Conservation (phyloP, 495 filamentous ascomycete genomes). For the Aspergillus biplanus region DNA sequence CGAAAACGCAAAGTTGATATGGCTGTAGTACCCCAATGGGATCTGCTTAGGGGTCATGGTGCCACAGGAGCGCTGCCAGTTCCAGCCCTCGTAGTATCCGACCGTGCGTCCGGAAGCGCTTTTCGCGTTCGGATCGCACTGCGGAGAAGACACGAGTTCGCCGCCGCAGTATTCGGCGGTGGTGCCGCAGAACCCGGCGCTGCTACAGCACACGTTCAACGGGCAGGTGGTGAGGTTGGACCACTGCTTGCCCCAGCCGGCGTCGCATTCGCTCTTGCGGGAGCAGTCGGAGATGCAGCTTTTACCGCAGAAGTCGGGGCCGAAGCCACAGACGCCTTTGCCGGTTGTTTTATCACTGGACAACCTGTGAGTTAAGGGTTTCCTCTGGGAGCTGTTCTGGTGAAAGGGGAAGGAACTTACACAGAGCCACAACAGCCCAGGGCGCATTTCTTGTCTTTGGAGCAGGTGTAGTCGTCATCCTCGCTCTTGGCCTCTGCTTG, state of each 20-base stretch:
- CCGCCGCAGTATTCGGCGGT: neutral
- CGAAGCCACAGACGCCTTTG: conserved; percentile 10
- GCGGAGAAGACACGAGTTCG: neutral
- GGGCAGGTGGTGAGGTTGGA: conserved; percentile 9
- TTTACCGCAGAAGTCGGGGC: conserved; percentile 9
- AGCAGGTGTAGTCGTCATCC: conserved; percentile 9
- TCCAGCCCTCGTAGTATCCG: neutral
- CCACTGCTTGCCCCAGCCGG: conserved; percentile 5
- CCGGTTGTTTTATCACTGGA: conserved; percentile 6
- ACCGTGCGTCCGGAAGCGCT: neutral
- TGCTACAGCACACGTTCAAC: neutral
- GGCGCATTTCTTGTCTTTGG: conserved; percentile 7
- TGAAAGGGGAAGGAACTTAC: neutral
- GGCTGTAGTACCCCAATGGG: neutral
- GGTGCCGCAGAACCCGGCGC: neutral
- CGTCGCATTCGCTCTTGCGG: conserved; percentile 9
- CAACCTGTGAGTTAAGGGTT: no score
- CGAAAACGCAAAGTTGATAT: neutral
- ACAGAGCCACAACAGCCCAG: conserved; percentile 12
- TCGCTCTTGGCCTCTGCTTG: neutral
- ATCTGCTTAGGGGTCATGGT: neutral
- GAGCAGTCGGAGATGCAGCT: neutral
- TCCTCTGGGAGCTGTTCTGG: no score
- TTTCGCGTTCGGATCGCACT: neutral
- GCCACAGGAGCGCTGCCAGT: neutral